phyloP scores from a whole-genome alignment of 1,284 basidiomycete species.

The Tylopilus sp. region DNA sequence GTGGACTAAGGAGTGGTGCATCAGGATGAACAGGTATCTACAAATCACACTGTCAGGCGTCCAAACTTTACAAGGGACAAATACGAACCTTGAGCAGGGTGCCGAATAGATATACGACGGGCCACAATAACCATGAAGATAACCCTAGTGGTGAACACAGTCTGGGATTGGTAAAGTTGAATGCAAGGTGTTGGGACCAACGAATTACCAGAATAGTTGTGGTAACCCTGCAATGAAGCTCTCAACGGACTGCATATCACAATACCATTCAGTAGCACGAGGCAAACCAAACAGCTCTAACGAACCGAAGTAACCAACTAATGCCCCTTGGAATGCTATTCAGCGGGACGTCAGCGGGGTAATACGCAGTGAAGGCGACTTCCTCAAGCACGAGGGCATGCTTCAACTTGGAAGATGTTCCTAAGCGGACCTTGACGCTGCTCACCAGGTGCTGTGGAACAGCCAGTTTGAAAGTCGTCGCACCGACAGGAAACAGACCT shows the following conservation, averaged over 20 bases:
- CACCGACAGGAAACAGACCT: conserved; percentile 53
- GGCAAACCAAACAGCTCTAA: conserved; percentile 3
- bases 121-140: conserved; percentile 48
- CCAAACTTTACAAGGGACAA: background rate
- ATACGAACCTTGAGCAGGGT: conserved; percentile 42
- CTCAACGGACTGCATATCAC: conserved; percentile 40
- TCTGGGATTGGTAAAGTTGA: background rate
- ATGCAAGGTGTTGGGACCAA: background rate
- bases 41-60: background rate
- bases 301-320: conserved; percentile 54
- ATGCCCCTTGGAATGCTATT: conserved; percentile 40
- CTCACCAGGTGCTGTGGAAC: conserved; percentile 44
- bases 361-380: conserved; percentile 59
- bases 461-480: conserved; percentile 51
- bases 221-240: conserved; percentile 46
- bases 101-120: conserved; percentile 51
- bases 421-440: conserved; percentile 36
- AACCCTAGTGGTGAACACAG: conserved; percentile 27
- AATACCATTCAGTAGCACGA: background rate
- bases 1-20: conserved; percentile 52
- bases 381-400: conserved; percentile 53
- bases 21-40: conserved; percentile 60
- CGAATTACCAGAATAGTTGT: conserved; percentile 40
- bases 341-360: conserved; percentile 46
- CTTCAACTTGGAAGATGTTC: conserved; percentile 24